These are phyloP conservation scores for Wickerhamiella sorbophila DNA, from an alignment of 805 yeast species.

Conservation along the genomic window DNA sequence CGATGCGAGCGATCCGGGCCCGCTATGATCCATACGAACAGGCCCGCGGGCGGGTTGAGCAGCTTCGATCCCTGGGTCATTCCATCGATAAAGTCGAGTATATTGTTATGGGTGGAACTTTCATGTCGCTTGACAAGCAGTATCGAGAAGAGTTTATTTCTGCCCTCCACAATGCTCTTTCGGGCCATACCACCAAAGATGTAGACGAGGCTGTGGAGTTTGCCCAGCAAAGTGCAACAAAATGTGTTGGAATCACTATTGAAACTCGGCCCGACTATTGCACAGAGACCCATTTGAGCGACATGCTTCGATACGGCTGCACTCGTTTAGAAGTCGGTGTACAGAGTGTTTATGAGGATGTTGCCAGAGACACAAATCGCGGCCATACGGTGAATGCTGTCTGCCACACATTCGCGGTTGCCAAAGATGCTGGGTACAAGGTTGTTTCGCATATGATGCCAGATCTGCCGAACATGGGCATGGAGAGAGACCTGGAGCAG, in stretches of 20 bases:
- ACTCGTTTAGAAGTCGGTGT: constrained; percentile 95
- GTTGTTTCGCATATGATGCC: constrained; percentile 99
- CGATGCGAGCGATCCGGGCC: constrained; percentile 98
- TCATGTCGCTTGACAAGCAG: constrained; percentile 83
- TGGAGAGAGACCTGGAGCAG: constrained; percentile 95
- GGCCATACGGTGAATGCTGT: constrained; percentile 96
- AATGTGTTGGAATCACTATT: constrained; percentile 96
- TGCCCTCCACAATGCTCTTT: constrained; percentile 83
- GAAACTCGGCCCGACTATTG: constrained; percentile 98
- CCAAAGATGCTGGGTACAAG: constrained; percentile 97
- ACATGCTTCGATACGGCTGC: constrained; percentile 93
- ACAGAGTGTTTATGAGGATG: constrained; percentile 94
- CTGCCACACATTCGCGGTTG: constrained; percentile 84
- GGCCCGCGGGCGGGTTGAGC: constrained; percentile 95
- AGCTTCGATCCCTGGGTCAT: constrained; percentile 87
- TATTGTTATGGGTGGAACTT: constrained; percentile 97
- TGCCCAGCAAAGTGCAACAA: constrained; percentile 88
- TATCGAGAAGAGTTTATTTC: constrained; percentile 84
- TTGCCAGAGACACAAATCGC: constrained; percentile 93
- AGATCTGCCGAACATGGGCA: constrained; percentile 94
- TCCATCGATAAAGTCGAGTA: constrained; percentile 95
- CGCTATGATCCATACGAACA: constrained; percentile 97
- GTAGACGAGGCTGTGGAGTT: constrained; percentile 81
- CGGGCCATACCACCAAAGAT: constrained; percentile 78
- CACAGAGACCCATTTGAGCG: constrained; percentile 86